A percentile compares a stretch with the other conserved stretches of the same genome.
phyloP scores from a whole-genome alignment of 352 stramenopile species.

The Phytophthora litchii region DNA sequence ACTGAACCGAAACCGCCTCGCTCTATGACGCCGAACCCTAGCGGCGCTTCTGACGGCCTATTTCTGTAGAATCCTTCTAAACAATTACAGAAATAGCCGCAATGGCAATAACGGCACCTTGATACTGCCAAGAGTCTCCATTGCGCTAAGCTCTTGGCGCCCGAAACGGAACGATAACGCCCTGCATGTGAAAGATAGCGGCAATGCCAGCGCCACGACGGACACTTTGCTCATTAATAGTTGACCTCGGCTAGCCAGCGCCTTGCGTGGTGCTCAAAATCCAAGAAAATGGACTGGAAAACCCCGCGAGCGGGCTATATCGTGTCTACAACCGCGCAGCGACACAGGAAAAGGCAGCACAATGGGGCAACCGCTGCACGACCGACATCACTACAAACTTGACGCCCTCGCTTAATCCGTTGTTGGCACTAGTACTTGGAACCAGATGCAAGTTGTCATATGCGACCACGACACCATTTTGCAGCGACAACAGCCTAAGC shows the following conservation, averaged over 20 bases:
- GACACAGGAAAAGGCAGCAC: constrained; percentile 21
- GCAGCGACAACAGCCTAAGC: constrained; percentile 1
- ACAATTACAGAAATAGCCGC: constrained; percentile 20
- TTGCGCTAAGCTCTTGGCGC: too few species aligned
- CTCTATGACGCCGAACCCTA: constrained; percentile 10
- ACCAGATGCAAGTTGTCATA: constrained; percentile 20
- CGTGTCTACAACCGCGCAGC: constrained; percentile 10
- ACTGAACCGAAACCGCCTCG: constrained; percentile 11
- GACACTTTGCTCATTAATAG: too few species aligned
- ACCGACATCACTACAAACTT: constrained; percentile 14
- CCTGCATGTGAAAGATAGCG: too few species aligned
- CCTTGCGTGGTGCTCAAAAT: constrained; percentile 19
- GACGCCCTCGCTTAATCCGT: constrained; percentile 13
- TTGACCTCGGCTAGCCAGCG: constrained; percentile 12
- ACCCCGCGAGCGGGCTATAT: constrained; percentile 17
- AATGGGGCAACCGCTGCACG: constrained; percentile 23
- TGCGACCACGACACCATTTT: constrained; percentile 7
- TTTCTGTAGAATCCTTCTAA: constrained; percentile 9
- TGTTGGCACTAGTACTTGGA: constrained; percentile 2
- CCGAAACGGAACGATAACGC: constrained; percentile 17
- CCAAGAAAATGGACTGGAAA: constrained; percentile 1
- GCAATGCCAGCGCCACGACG: too few species aligned
- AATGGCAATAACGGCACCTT: constrained; percentile 10
- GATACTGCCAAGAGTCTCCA: background rate
- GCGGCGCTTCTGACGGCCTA: constrained; percentile 12